Percentiles rank a stretch among this genome's conserved stretches.
These are phyloP conservation scores for Leccinum arenicola DNA, from an alignment of 768 basidiomycete genomes.

Conservation along the genomic window DNA sequence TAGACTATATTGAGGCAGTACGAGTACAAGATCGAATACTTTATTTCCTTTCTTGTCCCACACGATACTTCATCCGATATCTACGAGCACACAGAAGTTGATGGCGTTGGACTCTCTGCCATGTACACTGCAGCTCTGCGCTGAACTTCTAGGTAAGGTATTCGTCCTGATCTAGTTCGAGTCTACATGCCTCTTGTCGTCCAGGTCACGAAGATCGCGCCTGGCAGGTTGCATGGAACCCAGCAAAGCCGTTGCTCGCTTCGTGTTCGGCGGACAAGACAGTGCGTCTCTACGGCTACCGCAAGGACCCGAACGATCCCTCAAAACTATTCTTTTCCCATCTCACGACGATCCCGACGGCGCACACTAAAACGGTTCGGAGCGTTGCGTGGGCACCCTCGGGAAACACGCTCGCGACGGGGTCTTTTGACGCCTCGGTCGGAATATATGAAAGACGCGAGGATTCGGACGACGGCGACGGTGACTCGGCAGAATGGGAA, in stretches of 20 bases:
- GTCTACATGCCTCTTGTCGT: background rate
- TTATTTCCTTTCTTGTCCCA: too few relatives aligned
- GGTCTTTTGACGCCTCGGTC: conserved; percentile 91
- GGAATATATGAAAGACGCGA: conserved; percentile 83
- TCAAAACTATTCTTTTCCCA: conserved; percentile 40
- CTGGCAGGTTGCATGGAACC: conserved; percentile 92
- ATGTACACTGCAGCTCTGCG: conserved; percentile 16
- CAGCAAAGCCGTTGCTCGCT: conserved; percentile 73
- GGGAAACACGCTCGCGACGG: conserved; percentile 83
- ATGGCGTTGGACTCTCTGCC: background rate
- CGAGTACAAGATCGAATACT: too few relatives aligned
- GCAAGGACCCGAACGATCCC: conserved; percentile 21
- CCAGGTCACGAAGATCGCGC: conserved; percentile 79
- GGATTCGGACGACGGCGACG: conserved; percentile 36
- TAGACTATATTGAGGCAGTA: too few relatives aligned
- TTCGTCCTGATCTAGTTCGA: background rate
- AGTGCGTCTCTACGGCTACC: conserved; percentile 80
- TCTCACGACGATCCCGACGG: conserved; percentile 70
- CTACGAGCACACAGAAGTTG: background rate
- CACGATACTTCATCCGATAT: too few relatives aligned
- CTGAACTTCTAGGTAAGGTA: conserved; percentile 25
- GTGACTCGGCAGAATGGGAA: conserved; percentile 69
- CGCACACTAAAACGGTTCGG: conserved; percentile 86
- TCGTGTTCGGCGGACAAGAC: conserved; percentile 96
- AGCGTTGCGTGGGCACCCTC: conserved; percentile 87